These are phyloP conservation scores for Gaeumannomyces tritici DNA, from an alignment of 2,329 filamentous ascomycete species.

Conservation along the genomic window DNA sequence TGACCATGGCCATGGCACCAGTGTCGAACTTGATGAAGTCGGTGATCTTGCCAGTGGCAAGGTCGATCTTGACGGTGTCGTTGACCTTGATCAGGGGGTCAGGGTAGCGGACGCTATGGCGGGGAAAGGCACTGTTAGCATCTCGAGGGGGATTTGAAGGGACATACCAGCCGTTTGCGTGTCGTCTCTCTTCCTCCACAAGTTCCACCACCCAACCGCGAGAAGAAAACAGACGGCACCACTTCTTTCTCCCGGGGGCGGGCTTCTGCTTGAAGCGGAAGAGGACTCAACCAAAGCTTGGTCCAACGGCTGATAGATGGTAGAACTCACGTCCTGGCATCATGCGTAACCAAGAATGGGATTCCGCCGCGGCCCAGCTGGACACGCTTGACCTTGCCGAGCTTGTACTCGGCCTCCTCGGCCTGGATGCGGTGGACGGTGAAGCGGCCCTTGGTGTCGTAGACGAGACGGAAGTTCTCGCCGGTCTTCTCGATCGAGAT, in stretches of 20 bases:
- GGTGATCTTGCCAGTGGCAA: constrained; percentile 91
- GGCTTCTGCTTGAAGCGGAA: constrained; percentile 7
- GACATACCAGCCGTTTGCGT: constrained; percentile 9
- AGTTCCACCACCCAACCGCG: constrained; percentile 4
- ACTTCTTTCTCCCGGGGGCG: constrained; percentile 4
- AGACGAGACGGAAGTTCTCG: constrained; percentile 99
- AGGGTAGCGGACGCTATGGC: constrained; percentile 89
- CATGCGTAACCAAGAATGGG: constrained; percentile 99
- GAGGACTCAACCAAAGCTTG: constrained; percentile 75
- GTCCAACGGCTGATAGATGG: constrained; percentile 99
- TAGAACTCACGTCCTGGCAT: constrained; percentile 99
- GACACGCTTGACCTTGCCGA: constrained; percentile 99
- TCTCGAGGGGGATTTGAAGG: constrained; percentile 13
- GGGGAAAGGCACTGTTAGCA: constrained; percentile 26
- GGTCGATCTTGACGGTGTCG: constrained; percentile 99
- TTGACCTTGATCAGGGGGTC: constrained; percentile 99
- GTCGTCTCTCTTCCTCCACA: not conserved
- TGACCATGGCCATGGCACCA: constrained; percentile 95
- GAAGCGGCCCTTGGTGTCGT: constrained; percentile 99
- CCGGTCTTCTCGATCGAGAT: constrained; percentile 99
- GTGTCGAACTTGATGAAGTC: constrained; percentile 99
- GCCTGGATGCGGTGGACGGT: constrained; percentile 98
- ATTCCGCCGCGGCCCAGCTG: constrained; percentile 99
- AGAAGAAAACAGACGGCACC: constrained; percentile 5
- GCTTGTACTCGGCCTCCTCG: constrained; percentile 99